phyloP scores from a whole-genome alignment of 306 rosid genomes.

The Pterocarpus macrocarpus region DNA sequence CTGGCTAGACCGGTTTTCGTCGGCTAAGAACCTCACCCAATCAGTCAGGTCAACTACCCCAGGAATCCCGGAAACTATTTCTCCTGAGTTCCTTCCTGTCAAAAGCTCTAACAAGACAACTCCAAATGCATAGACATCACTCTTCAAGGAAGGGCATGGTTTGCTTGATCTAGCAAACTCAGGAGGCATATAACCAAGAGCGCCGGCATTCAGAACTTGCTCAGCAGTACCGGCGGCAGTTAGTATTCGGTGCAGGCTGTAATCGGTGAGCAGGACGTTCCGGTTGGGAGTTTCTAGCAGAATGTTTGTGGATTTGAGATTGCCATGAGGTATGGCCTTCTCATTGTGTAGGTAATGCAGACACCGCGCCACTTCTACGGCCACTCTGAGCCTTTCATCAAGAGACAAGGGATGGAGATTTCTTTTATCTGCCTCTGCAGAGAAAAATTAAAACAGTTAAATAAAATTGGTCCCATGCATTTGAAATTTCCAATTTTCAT shows the following conservation, averaged over 20 bases:
- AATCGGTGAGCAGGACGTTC: constrained; percentile 68
- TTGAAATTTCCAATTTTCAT: constrained; percentile 21
- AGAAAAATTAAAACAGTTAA: constrained; percentile 10
- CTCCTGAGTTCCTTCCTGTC: constrained; percentile 72
- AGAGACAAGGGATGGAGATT: constrained; percentile 63
- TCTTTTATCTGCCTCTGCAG: constrained; percentile 65
- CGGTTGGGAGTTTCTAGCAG: constrained; percentile 61
- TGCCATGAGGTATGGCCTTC: constrained; percentile 89
- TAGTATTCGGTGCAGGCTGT: constrained; percentile 77
- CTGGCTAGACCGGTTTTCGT: constrained; percentile 59
- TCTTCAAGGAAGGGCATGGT: constrained; percentile 78
- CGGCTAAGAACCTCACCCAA: constrained; percentile 71
- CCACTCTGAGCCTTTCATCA: constrained; percentile 64
- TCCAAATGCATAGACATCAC: constrained; percentile 86
- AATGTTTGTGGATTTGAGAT: constrained; percentile 81
- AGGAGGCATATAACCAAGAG: constrained; percentile 82
- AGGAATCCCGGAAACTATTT: constrained; percentile 66
- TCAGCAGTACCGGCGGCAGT: constrained; percentile 77
- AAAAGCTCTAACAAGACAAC: constrained; percentile 79
- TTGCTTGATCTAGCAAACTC: constrained; percentile 78
- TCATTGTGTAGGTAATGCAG: constrained; percentile 71
- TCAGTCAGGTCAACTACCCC: constrained; percentile 71
- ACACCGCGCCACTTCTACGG: constrained; percentile 67
- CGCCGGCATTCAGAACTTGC: constrained; percentile 80
- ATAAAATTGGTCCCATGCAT: constrained; percentile 20